phyloP scores from a whole-genome alignment of 257 asterid species.

The Fraxinus excelsior region DNA sequence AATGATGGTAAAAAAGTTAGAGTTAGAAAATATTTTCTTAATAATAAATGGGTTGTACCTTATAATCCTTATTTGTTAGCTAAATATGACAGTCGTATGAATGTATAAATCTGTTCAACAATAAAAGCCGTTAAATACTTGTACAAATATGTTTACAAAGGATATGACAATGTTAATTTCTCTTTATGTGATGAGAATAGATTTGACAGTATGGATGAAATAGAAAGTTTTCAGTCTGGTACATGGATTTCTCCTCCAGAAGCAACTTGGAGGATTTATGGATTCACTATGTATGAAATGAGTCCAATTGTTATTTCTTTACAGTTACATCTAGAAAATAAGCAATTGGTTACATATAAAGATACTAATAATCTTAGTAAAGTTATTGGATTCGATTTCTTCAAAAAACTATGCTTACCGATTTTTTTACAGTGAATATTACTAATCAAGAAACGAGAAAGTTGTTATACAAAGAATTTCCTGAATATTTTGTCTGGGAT shows the following conservation, averaged over 20 bases:
- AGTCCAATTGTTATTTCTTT: background rate
- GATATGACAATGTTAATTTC: background rate
- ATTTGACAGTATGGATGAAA: no score
- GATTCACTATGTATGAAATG: background rate
- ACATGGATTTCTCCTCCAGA: background rate
- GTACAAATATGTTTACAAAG: conserved; percentile 23
- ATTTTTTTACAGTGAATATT: no score
- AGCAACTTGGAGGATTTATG: background rate
- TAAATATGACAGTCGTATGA: conserved; percentile 16
- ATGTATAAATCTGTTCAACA: conserved; percentile 9
- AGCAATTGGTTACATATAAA: background rate
- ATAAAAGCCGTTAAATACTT: conserved; percentile 16
- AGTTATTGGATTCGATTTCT: no score
- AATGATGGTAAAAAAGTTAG: background rate
- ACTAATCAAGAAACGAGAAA: background rate
- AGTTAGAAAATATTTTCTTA: background rate
- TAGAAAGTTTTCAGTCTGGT: background rate
- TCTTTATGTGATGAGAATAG: background rate
- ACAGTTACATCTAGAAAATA: background rate
- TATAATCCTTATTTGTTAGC: conserved; percentile 2
- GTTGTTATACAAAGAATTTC: background rate
- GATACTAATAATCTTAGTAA: no score
- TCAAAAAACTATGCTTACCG: no score
- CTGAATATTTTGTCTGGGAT: background rate
- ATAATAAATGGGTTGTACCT: conserved; percentile 19